phyloP scores from a whole-genome alignment of 768 basidiomycete genomes.

The Lactarius hengduanensis region DNA sequence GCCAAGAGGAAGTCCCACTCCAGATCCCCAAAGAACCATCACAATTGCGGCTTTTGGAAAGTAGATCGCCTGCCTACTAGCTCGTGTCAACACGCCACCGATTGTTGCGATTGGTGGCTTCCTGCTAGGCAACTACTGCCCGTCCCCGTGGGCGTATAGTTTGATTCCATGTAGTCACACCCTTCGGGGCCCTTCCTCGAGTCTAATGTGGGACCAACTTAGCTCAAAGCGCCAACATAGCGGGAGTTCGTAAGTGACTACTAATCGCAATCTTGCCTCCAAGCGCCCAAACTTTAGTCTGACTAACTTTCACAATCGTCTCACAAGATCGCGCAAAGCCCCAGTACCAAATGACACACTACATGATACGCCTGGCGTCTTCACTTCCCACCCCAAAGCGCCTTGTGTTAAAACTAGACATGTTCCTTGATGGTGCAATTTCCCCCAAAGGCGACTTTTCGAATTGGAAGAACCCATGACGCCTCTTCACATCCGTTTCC shows the following conservation, averaged over 20 bases:
- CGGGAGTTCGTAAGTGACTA: neutral
- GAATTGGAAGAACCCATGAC: constrained; percentile 1
- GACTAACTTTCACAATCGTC: neutral
- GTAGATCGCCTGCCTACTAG: neutral
- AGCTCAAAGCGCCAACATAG: neutral
- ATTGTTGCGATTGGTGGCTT: neutral
- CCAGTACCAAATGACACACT: neutral
- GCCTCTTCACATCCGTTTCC: neutral
- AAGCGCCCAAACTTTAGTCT: neutral
- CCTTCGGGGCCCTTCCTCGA: neutral
- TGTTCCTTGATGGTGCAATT: neutral
- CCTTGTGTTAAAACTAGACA: neutral
- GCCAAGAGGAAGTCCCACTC: neutral
- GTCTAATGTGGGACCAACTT: neutral
- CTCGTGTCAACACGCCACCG: neutral
- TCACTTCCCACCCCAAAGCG: neutral
- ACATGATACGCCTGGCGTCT: neutral
- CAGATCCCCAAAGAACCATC: neutral
- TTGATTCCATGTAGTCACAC: neutral
- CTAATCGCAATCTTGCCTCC: neutral
- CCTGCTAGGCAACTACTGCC: neutral
- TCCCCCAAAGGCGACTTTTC: neutral
- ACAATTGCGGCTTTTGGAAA: neutral
- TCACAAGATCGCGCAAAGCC: neutral
- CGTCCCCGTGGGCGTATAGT: neutral